Percentiles rank a stretch among this genome's conserved stretches.
Evolutionary conservation across 805 yeast species (phyloP).

Genomic region (Candida krabiensis): DNA sequence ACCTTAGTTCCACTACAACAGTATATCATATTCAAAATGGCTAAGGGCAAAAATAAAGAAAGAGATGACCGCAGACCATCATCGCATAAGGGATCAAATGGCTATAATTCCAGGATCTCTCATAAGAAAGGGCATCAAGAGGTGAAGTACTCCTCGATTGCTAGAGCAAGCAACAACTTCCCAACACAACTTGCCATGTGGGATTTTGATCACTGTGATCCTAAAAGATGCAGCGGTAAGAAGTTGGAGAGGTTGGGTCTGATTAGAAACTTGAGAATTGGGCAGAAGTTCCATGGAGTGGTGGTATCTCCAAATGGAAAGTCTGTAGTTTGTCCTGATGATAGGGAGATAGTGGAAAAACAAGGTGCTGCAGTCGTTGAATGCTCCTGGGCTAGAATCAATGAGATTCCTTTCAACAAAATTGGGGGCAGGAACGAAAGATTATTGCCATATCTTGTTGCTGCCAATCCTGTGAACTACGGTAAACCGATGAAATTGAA

Average conservation of each 20-base stretch:
- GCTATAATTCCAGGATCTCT: conserved; percentile 55
- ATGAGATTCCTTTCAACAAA: conserved; percentile 90
- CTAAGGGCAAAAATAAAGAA: conserved; percentile 51
- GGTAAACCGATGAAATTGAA: conserved; percentile 95
- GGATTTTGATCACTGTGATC: conserved; percentile 99
- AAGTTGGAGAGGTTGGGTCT: conserved; percentile 86
- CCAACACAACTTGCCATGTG: conserved; percentile 95
- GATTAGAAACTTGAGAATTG: conserved; percentile 77
- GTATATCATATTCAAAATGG: conserved; percentile 47
- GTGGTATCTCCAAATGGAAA: conserved; percentile 94
- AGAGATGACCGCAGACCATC: conserved; percentile 38
- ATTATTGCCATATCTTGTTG: conserved; percentile 85
- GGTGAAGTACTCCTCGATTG: conserved; percentile 22
- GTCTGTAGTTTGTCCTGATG: conserved; percentile 87
- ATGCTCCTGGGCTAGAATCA: conserved; percentile 98
- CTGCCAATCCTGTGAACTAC: conserved; percentile 96
- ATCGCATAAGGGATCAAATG: conserved; percentile 47
- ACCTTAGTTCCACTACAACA: no score
- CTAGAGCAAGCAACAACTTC: conserved; percentile 38
- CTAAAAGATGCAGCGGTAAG: conserved; percentile 95
- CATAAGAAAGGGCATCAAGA: conserved; percentile 40
- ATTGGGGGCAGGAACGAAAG: conserved; percentile 92
- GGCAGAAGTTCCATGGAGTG: conserved; percentile 88
- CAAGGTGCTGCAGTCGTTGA: conserved; percentile 97
- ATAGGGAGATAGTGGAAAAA: conserved; percentile 69